Conservation (phyloP, 1,284 basidiomycete species). For the Ustilago crameri region DNA sequence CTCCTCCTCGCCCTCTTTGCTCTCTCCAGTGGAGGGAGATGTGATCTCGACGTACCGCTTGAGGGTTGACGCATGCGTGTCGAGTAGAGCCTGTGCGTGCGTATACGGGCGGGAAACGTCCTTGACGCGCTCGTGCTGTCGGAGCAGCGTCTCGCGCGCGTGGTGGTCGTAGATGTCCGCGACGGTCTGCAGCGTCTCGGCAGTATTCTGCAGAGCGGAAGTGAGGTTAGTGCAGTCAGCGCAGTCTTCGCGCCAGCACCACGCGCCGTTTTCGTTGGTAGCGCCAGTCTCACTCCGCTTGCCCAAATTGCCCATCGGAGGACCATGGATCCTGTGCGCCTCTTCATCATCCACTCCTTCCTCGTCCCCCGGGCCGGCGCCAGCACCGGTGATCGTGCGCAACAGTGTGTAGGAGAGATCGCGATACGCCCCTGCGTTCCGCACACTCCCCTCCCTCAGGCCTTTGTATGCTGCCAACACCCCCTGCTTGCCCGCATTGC, state of each 20-base stretch:
- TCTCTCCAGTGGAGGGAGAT: background rate
- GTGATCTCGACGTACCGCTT: slow-evolving; percentile 70
- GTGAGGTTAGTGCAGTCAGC: slow-evolving; percentile 80
- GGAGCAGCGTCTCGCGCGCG: slow-evolving; percentile 78
- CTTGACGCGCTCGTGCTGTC: slow-evolving; percentile 80
- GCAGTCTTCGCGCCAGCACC: slow-evolving; percentile 85
- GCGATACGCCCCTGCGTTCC: slow-evolving; percentile 35
- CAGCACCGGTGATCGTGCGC: slow-evolving; percentile 52
- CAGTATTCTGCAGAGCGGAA: slow-evolving; percentile 80
- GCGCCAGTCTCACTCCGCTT: slow-evolving; percentile 70
- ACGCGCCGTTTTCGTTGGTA: slow-evolving; percentile 79
- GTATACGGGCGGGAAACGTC: slow-evolving; percentile 78
- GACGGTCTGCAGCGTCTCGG: slow-evolving; percentile 78
- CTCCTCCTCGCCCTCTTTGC: slow-evolving; percentile 31
- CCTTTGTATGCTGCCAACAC: slow-evolving; percentile 40
- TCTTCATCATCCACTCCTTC: slow-evolving; percentile 74
- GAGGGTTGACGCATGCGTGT: slow-evolving; percentile 73
- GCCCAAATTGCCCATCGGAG: slow-evolving; percentile 68
- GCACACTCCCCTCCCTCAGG: slow-evolving; percentile 31
- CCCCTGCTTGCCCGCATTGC: slow-evolving; percentile 41
- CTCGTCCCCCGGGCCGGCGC: slow-evolving; percentile 25
- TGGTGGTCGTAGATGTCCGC: slow-evolving; percentile 81
- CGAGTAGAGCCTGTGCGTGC: slow-evolving; percentile 78
- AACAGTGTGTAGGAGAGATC: slow-evolving; percentile 54
- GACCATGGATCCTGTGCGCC: slow-evolving; percentile 70